Base-by-base conservation (phyloP, 768 basidiomycete genomes). In the Tulasnella sp. region DNA sequence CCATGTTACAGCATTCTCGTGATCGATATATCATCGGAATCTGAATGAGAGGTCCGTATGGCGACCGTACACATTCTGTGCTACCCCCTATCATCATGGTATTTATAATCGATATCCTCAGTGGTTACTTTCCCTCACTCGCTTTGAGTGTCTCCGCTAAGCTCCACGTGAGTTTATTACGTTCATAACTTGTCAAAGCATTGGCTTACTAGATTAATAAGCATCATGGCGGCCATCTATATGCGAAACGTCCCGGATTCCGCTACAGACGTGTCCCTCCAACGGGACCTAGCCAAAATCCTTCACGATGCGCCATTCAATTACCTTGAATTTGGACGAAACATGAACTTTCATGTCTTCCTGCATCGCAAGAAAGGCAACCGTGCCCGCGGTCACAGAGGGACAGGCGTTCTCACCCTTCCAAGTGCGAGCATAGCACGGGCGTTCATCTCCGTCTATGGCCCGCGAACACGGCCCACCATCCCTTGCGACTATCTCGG, bases 381-480 rank as follows among this genome's bases (percentile, higher is more conserved):
- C 34, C 34, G 34, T 5, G 41, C 24, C 22, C 41, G 30, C 17
- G 53, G 41, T 15, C 58, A 59, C 41, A 49, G 31, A 9, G 49
- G 58, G 15, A 30, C 7, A 2, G 60, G 57, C n/a, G 30, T 45
- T 7, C 38, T 61, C 2, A 61, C 60, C 2, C 30, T 61, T 24
- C 25, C 44, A 5, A 29, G n/a, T 22, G 29, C 42, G 2, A 4
- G 19, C 9, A 27, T 48, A 12, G 55, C 44, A 27, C n/a, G 19
- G 2, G 12, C 2, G 5, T 57, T 57, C 29, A 25, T 57, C 27
- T 24, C 43, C 55, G 46, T 57, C 2, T 57, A 34, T 31, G 55
- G 55, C 1, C 25, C 17, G 9, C 24, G 27, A 57, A 17, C 42
- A 19, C 55, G 46, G 11, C 46, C 44, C 12, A 24, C 43, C 21